Evolutionary conservation across 2,329 filamentous ascomycete species (phyloP).

Genomic region (Clonostachys rhizophaga): DNA sequence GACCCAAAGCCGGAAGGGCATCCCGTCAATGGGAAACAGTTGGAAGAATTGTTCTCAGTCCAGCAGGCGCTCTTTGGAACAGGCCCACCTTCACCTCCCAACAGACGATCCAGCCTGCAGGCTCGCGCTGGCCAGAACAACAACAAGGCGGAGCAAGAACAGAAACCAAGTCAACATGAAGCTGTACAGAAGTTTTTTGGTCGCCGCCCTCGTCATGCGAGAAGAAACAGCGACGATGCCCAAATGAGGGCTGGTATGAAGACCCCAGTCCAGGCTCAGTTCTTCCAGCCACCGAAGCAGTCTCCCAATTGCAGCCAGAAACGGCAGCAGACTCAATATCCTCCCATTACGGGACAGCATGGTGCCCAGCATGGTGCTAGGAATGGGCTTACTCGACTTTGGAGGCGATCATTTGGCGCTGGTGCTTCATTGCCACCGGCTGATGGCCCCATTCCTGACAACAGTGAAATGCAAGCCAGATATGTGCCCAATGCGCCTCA

Average conservation of each 20-base stretch:
- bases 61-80: conserved; percentile 31
- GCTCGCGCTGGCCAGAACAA: conserved; percentile 32
- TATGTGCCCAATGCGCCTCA: background rate
- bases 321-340: conserved; percentile 34
- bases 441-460: background rate
- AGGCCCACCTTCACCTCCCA: conserved; percentile 39
- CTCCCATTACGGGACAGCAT: conserved; percentile 40
- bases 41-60: conserved; percentile 39
- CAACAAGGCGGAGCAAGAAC: conserved; percentile 11
- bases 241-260: conserved; percentile 15
- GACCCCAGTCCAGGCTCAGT: conserved; percentile 14
- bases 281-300: conserved; percentile 6
- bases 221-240: conserved; percentile 22
- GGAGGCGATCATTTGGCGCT: conserved; percentile 43
- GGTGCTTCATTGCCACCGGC: background rate
- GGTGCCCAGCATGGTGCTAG: conserved; percentile 35
- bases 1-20: background rate
- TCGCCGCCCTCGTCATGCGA: conserved; percentile 6
- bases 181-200: conserved; percentile 16
- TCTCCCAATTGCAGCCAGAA: conserved; percentile 19
- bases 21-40: conserved; percentile 25
- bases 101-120: conserved; percentile 48
- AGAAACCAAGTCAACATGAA: conserved; percentile 8
- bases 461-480: background rate
- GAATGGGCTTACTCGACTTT: conserved; percentile 43